These are phyloP conservation scores for Paragyromitra xinjiangensis DNA, from an alignment of 495 filamentous ascomycete genomes.

Conservation along the genomic window DNA sequence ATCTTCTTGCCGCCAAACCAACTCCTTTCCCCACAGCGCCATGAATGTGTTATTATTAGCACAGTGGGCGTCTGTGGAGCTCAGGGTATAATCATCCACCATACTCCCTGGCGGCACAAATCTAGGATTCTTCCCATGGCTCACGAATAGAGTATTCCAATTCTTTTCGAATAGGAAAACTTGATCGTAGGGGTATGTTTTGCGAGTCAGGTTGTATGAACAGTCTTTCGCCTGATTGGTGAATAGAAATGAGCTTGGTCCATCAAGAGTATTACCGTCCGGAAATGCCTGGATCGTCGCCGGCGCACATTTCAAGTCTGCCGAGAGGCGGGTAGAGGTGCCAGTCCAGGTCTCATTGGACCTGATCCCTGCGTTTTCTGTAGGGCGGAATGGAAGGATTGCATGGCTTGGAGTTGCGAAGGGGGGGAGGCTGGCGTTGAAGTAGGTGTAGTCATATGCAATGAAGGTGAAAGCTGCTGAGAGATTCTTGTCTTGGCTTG, in stretches of 20 bases:
- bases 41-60: constrained; percentile 13
- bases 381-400: constrained; percentile 24
- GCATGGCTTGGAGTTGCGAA: constrained; percentile 20
- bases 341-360: constrained; percentile 18
- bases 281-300: not conserved
- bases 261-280: too few relatives aligned
- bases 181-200: not conserved
- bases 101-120: constrained; percentile 10
- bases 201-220: constrained; percentile 17
- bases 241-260: not conserved
- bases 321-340: constrained; percentile 1
- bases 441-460: constrained; percentile 23
- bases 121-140: not conserved
- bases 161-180: not conserved
- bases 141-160: constrained; percentile 11
- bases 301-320: constrained; percentile 4
- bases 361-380: not conserved
- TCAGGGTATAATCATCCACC: constrained; percentile 2
- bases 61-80: not conserved
- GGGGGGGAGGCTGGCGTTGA: constrained; percentile 16
- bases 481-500: not conserved
- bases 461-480: constrained; percentile 26
- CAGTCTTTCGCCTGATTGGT: constrained; percentile 9
- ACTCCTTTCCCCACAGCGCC: not conserved
- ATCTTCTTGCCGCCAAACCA: too few relatives aligned